Evolutionary conservation across 441 rosid genomes (phyloP), one percentile per base, ranked within the genome.

Genomic region (Erodium trifolium): DNA sequence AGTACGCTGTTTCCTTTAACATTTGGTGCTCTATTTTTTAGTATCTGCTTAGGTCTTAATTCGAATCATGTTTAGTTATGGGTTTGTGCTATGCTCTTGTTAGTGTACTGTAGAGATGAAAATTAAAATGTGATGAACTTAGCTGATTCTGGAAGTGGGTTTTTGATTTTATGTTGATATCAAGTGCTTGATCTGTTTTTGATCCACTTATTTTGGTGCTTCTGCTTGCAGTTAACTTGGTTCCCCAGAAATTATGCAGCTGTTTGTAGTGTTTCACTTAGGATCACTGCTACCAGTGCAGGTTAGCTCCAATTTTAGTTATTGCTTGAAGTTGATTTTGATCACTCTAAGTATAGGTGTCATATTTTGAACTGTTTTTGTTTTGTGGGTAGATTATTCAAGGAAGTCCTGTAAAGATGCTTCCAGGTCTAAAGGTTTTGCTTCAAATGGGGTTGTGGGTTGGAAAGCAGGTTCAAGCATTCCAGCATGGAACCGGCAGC

Each of bases 331-430:
- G 14, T 73, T 5, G 19, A 23, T 11, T 49, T 41, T 70, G 12
- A 23, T 16, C 12, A 45, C 62, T 7, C 70, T 69, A 53, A 16
- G 49, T 43, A 43, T 73, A 16, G 39, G 55, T 8, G 19, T 72
- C 0, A 59, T 67, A 66, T 70, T 63, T 57, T 66, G 13, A 3
- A 70, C 63, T 78, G 66, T n/a, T 19, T 67, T 43, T 16, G 14
- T 53, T 12, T 17, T 67, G 16, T 64, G 4, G 63, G 69, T 80
- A 91, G 99, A 93, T 77, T 93, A 85, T 82, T 78, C 90, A 83
- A 84, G 81, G 86, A 93, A 82, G 78, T 86, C 73, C 18, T 84
- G 82, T 76, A 87, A 72, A 75, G 63, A 88, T 13, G 71, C 78
- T 51, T 79, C 85, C 27, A 82, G 81, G 65, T 77, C 91, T 10